Conservation (phyloP, 2,329 filamentous ascomycete species). For the Monilinia laxa region DNA sequence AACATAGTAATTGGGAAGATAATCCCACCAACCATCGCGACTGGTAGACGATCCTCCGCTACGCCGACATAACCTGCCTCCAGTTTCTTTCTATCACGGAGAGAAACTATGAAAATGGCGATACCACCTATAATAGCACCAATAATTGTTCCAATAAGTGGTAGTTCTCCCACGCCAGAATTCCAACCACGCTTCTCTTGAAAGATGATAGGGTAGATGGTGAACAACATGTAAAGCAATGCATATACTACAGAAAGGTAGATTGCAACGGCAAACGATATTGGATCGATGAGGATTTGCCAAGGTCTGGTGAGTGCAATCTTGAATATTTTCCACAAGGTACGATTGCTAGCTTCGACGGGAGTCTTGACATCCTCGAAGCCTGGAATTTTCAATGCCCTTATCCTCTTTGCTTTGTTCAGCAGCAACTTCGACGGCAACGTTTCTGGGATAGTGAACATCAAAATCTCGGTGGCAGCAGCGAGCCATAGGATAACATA, state of each 20-base stretch:
- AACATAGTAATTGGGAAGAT: constrained; percentile 53
- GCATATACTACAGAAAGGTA: constrained; percentile 64
- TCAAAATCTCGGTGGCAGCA: constrained; percentile 44
- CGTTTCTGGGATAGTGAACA: constrained; percentile 61
- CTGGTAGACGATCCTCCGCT: constrained; percentile 52
- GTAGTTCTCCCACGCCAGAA: constrained; percentile 55
- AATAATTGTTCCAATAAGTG: constrained; percentile 64
- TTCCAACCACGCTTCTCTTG: constrained; percentile 46
- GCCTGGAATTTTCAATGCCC: constrained; percentile 49
- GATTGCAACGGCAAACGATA: constrained; percentile 77
- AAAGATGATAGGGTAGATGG: constrained; percentile 39
- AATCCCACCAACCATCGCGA: constrained; percentile 55
- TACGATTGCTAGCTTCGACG: constrained; percentile 61
- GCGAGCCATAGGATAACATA: constrained; percentile 50
- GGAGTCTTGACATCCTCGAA: constrained; percentile 55
- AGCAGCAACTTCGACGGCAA: constrained; percentile 51
- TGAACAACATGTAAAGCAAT: constrained; percentile 39
- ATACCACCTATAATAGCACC: constrained; percentile 43
- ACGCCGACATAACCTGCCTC: constrained; percentile 34
- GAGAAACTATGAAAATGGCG: constrained; percentile 49
- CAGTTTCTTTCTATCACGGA: constrained; percentile 41
- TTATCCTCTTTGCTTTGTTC: constrained; percentile 54
- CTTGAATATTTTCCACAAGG: constrained; percentile 60
- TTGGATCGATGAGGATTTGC: constrained; percentile 84
- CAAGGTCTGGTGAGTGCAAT: constrained; percentile 83